Percentiles rank a stretch among this genome's conserved stretches.
These are phyloP conservation scores for Camellia sinensis DNA, from an alignment of 148 eudicot species.

Conservation along the genomic window DNA sequence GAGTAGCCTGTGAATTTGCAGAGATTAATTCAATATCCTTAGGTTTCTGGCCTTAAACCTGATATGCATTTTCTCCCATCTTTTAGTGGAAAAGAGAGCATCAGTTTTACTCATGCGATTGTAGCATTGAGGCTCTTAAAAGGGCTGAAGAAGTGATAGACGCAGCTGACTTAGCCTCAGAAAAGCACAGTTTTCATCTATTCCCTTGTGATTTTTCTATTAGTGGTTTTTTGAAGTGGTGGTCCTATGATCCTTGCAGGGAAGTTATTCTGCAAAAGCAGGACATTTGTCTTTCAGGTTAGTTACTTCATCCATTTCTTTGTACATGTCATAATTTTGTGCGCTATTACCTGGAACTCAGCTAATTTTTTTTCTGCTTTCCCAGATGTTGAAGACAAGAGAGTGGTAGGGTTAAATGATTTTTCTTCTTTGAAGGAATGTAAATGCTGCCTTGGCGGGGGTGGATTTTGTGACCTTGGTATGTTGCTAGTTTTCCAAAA, in stretches of 20 bases:
- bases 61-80: not conserved
- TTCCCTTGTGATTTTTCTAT: slow-evolving; percentile 79
- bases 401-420: slow-evolving; percentile 10
- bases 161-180: slow-evolving; percentile 32
- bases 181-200: slow-evolving; percentile 52
- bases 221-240: slow-evolving; percentile 65
- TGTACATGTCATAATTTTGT: slow-evolving; percentile 1
- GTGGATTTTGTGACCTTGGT: slow-evolving; percentile 90
- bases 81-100: too few relatives aligned
- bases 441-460: slow-evolving; percentile 68
- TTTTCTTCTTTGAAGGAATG: slow-evolving; percentile 25
- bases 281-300: slow-evolving; percentile 41
- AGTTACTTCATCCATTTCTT: not conserved
- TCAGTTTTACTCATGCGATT: too few relatives aligned
- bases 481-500: slow-evolving; percentile 24
- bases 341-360: not conserved
- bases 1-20: not conserved
- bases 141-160: slow-evolving; percentile 49
- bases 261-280: slow-evolving; percentile 24
- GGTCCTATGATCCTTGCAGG: slow-evolving; percentile 57
- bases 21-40: not conserved
- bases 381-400: slow-evolving; percentile 33
- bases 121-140: too few relatives aligned
- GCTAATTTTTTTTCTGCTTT: not conserved
- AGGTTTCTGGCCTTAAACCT: slow-evolving; percentile 7